Conservation (phyloP, 75 land plant species). For the Pinus tabuliformis region DNA sequence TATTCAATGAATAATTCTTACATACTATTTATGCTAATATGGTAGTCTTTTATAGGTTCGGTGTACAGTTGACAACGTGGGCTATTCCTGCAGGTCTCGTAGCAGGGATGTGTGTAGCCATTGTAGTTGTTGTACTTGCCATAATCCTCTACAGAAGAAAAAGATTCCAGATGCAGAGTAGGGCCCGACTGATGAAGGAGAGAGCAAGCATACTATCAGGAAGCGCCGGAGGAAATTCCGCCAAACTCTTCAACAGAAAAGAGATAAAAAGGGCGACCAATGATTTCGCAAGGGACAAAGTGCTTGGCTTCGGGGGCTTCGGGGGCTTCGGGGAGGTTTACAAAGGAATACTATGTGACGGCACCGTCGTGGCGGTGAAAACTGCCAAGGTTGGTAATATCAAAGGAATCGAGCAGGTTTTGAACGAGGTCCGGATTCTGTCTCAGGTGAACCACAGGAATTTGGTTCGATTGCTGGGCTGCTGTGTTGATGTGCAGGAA, state of each 20-base stretch:
- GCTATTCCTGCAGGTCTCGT: slow-evolving; percentile 24
- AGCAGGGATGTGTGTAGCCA: slow-evolving; percentile 15
- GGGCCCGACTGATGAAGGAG: slow-evolving; percentile 31
- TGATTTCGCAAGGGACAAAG: slow-evolving; percentile 37
- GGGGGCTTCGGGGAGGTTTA: slow-evolving; percentile 78
- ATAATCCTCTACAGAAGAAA: slow-evolving; percentile 29
- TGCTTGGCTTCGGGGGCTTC: slow-evolving; percentile 59
- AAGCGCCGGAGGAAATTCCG: slow-evolving; percentile 27
- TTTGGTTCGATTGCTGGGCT: slow-evolving; percentile 64
- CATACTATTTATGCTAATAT: no score
- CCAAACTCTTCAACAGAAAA: slow-evolving; percentile 49
- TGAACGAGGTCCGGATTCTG: slow-evolving; percentile 69
- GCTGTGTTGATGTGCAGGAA: slow-evolving; percentile 63
- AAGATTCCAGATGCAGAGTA: slow-evolving; percentile 24
- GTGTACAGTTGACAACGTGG: no score
- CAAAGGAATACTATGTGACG: slow-evolving; percentile 54
- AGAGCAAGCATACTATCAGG: slow-evolving; percentile 43
- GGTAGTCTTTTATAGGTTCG: no score
- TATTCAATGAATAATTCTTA: no score
- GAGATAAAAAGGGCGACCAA: slow-evolving; percentile 61
- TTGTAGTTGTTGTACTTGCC: slow-evolving; percentile 11
- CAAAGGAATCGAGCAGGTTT: slow-evolving; percentile 54
- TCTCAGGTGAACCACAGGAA: slow-evolving; percentile 63
- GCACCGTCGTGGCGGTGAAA: slow-evolving; percentile 55
- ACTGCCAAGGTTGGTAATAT: slow-evolving; percentile 47